Percentiles rank a stretch among this genome's conserved stretches.
Conservation (phyloP, 345 rosid species). For the Eucalyptus tenuipes region DNA sequence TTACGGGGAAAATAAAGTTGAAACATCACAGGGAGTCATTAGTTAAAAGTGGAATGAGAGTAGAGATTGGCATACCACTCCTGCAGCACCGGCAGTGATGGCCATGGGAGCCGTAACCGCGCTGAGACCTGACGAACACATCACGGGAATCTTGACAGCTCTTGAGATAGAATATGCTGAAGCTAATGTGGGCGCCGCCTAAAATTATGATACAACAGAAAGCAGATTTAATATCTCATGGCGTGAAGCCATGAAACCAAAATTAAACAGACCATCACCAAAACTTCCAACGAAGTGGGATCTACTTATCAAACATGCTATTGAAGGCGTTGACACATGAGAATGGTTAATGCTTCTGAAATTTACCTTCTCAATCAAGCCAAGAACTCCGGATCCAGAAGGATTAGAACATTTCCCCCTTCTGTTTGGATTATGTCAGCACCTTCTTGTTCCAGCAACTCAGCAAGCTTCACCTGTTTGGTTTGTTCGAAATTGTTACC, state of each 20-base stretch:
- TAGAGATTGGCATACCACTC: slow-evolving; percentile 30
- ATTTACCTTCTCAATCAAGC: slow-evolving; percentile 57
- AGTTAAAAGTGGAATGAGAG: background rate
- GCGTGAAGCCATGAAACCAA: background rate
- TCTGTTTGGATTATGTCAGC: slow-evolving; percentile 56
- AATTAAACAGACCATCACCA: background rate
- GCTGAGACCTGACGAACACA: slow-evolving; percentile 58
- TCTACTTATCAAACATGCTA: background rate
- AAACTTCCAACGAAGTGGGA: background rate
- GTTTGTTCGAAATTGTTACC: background rate
- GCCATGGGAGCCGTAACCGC: slow-evolving; percentile 69
- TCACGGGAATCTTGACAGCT: slow-evolving; percentile 45
- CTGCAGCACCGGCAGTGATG: slow-evolving; percentile 48
- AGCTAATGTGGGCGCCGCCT: slow-evolving; percentile 52
- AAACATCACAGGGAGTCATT: background rate
- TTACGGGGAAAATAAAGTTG: background rate
- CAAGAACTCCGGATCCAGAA: slow-evolving; percentile 38
- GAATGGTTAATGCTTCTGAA: no score
- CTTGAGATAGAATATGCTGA: slow-evolving; percentile 51
- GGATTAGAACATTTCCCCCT: slow-evolving; percentile 61
- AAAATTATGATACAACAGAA: background rate
- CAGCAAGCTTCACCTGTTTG: slow-evolving; percentile 51
- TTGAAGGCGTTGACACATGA: background rate
- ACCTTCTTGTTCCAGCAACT: slow-evolving; percentile 46
- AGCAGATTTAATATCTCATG: background rate